phyloP scores from a whole-genome alignment of 2,329 filamentous ascomycete species.

The Lecanicillium sp. region DNA sequence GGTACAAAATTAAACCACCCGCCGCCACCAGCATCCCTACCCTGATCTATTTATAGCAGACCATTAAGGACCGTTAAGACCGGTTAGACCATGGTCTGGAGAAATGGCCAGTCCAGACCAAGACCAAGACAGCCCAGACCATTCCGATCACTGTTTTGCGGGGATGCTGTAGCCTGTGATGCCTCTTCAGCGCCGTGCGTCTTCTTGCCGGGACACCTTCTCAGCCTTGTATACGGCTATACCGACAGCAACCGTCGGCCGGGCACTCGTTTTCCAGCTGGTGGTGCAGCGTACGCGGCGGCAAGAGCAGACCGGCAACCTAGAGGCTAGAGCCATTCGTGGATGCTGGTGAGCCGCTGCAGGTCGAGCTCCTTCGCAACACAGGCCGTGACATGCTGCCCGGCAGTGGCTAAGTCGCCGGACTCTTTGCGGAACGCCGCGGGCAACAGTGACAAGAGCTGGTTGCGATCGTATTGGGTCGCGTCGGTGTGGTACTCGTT shows the following conservation, averaged over 20 bases:
- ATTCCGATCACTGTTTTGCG: too few species aligned
- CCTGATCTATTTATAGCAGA: too few species aligned
- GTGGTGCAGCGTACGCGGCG: constrained; percentile 17
- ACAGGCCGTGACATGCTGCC: constrained; percentile 4
- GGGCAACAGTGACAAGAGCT: constrained; percentile 22
- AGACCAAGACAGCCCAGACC: neutral
- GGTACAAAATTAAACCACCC: too few species aligned
- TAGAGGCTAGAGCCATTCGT: constrained; percentile 17
- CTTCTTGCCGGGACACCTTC: too few species aligned
- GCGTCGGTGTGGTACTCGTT: neutral
- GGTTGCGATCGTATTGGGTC: neutral
- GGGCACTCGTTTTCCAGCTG: too few species aligned
- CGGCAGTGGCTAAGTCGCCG: constrained; percentile 7
- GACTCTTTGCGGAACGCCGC: constrained; percentile 22
- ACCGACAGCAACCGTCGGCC: too few species aligned
- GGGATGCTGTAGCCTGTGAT: too few species aligned
- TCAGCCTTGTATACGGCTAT: too few species aligned
- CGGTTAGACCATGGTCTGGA: constrained; percentile 1
- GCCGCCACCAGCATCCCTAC: too few species aligned
- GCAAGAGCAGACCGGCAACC: constrained; percentile 18
- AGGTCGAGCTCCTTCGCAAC: constrained; percentile 10
- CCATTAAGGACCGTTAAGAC: too few species aligned
- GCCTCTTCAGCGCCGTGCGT: too few species aligned
- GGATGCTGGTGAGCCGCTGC: constrained; percentile 16
- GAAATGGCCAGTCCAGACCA: neutral